A percentile compares a stretch with the other conserved stretches of the same genome.
These are phyloP conservation scores for Fusarium avenaceum DNA, from an alignment of 2,329 filamentous ascomycete species.

Conservation along the genomic window DNA sequence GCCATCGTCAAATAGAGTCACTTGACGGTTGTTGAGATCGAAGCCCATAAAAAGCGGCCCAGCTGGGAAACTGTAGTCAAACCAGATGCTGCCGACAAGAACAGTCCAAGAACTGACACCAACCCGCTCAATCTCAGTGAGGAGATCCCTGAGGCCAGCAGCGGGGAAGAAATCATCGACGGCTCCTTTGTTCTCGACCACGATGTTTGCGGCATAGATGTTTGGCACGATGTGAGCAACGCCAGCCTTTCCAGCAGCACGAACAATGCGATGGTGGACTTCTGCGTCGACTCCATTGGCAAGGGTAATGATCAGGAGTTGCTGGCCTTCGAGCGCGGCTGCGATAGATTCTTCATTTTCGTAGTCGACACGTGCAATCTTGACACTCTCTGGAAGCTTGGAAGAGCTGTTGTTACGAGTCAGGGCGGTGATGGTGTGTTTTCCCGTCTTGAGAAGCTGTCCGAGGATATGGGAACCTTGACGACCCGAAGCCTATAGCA, in stretches of 20 bases:
- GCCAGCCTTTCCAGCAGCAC: slow-evolving; percentile 61
- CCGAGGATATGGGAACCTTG: slow-evolving; percentile 53
- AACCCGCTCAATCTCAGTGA: slow-evolving; percentile 11
- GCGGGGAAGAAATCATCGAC: slow-evolving; percentile 9
- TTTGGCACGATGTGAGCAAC: slow-evolving; percentile 64
- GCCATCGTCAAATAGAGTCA: slow-evolving; percentile 35
- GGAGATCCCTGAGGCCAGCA: not conserved
- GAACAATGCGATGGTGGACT: slow-evolving; percentile 57
- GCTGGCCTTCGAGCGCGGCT: slow-evolving; percentile 62
- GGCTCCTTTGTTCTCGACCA: slow-evolving; percentile 1
- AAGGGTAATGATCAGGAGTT: slow-evolving; percentile 65
- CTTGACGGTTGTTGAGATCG: slow-evolving; percentile 58
- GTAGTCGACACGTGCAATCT: slow-evolving; percentile 58
- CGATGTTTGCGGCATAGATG: slow-evolving; percentile 52
- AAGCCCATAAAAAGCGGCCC: slow-evolving; percentile 56
- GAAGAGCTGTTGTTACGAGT: slow-evolving; percentile 58
- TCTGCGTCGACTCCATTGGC: slow-evolving; percentile 53
- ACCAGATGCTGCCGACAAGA: slow-evolving; percentile 27
- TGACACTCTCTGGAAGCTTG: slow-evolving; percentile 58
- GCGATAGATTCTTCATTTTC: slow-evolving; percentile 57
- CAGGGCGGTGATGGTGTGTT: slow-evolving; percentile 64
- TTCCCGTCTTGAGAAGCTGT: slow-evolving; percentile 60
- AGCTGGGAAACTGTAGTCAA: slow-evolving; percentile 15
- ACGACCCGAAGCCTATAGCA: slow-evolving; percentile 54
- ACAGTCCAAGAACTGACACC: slow-evolving; percentile 22